Evolutionary conservation across 2,329 filamentous ascomycete genomes (phyloP), one percentile per base, ranked within the genome.

Genomic region (Penicillium griseofulvum): DNA sequence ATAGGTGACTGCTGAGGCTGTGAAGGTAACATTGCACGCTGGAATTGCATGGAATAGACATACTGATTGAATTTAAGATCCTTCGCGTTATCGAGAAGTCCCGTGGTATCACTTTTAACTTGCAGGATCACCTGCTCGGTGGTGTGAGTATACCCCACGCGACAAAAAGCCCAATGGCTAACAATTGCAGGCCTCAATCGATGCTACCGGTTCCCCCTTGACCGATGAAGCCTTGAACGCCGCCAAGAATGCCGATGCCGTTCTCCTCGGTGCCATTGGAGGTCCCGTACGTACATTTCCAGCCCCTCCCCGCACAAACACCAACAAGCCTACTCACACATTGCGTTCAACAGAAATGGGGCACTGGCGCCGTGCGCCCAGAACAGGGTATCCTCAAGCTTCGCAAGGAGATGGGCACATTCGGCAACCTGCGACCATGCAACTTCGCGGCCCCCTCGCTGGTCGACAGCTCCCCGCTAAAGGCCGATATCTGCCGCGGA

Each of bases 371-470:
- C 55, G 88, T 97, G 60, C 90, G 92, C 42, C 93, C 93, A 1
- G 93, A 97, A 75, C 90, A 97, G 78, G 93, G 93, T 58, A 86
- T 97, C 67, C 87, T 97, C 59, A 84, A 81, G 65, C 89, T 97
- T 51, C 91, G 93, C 78, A 97, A 95, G 78, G 90, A 97, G 77
- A 89, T 97, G 82, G 83, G 84, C 70, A 91, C 93, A 54, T 97
- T 95, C 77, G 93, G 92, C 66, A 97, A 97, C 83, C 86, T 97
- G 55, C 88, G 93, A 6, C 93, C 92, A 10, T 97, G 93, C 83
- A 95, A 90, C 83, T 97, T 99, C 79, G 90, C 91, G 48, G 92
- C 91, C 1, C 89, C 93, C 50, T 83, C 86, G 28, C 87, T 97
- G 47, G 87, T 96, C 68, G 87, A 92, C 47, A 83, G 82, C 70